phyloP scores from a whole-genome alignment of 495 filamentous ascomycete species.

The Penicillium antarcticum region DNA sequence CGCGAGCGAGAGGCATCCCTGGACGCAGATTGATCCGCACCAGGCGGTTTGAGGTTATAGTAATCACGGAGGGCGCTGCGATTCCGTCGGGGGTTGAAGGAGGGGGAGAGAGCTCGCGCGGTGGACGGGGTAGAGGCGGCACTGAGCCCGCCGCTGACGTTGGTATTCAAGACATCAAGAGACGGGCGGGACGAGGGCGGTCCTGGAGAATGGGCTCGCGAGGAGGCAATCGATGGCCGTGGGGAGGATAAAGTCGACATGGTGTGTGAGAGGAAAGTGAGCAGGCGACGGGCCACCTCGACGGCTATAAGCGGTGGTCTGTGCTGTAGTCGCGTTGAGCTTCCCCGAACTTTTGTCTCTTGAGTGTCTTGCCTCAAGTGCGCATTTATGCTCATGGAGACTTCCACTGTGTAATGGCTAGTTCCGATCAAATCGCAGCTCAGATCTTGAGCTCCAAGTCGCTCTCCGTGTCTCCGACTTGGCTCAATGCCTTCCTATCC shows the following conservation, averaged over 20 bases:
- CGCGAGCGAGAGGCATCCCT: constrained; percentile 25
- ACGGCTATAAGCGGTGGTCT: constrained; percentile 30
- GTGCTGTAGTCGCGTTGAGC: constrained; percentile 16
- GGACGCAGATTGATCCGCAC: constrained; percentile 18
- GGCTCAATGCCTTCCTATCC: constrained; percentile 42
- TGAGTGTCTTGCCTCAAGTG: neutral
- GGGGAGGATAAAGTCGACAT: constrained; percentile 82
- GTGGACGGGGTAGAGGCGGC: constrained; percentile 46
- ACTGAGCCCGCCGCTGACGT: constrained; percentile 45
- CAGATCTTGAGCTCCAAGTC: constrained; percentile 43
- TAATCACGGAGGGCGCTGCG: constrained; percentile 89
- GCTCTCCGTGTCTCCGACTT: constrained; percentile 39
- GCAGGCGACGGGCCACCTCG: constrained; percentile 10
- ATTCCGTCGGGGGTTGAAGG: constrained; percentile 53
- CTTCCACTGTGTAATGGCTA: constrained; percentile 27
- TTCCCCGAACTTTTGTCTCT: constrained; percentile 3
- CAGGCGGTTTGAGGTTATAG: constrained; percentile 74
- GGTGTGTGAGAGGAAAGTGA: constrained; percentile 2
- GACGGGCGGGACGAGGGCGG: constrained; percentile 70
- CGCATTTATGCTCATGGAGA: neutral
- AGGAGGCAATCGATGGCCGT: constrained; percentile 66
- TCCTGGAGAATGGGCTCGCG: constrained; percentile 55
- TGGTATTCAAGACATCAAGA: constrained; percentile 56
- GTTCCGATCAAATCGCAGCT: constrained; percentile 36
- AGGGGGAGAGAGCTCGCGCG: constrained; percentile 46